Base-by-base conservation (phyloP, 306 rosid genomes). In the Senna tora region DNA sequence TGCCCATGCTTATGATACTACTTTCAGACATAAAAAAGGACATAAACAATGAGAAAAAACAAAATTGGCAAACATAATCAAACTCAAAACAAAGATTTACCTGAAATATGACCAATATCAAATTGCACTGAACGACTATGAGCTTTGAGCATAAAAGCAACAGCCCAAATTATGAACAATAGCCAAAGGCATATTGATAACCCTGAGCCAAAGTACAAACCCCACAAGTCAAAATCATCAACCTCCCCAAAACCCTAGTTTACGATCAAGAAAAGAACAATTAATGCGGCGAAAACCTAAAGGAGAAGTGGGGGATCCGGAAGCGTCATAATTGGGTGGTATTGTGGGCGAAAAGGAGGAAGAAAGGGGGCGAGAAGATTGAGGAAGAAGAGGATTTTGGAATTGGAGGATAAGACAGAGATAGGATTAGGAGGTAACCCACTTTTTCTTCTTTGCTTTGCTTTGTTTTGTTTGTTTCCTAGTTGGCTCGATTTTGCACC, bases 201-300 rank as follows among this genome's bases (percentile, higher is more conserved):
- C 2, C 45, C 25, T 39, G 15, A n/a, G 56, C 25, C 64, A 57
- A 38, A 64, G 55, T 69, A 66, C 47, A 53, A 17, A 63, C 67
- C 42, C 25, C 20, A 8, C 4, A 30, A 28, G 17, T 16, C 5
- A 5, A 46, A 34, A 71, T 36, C 45, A 55, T 72, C 42, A 19
- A 32, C 25, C 56, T 45, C 38, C 52, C 33, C 30, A 63, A 71
- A 75, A 59, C 80, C 83, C 83, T 69, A 65, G 45, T 33, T 15
- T 32, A 30, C 9, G n/a, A 46, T n/a, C 14, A 69, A 36, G 34
- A 12, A 38, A 62, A 5, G 51, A 39, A 38, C 4, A 36, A 52
- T 36, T 17, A 17, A 67, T 5, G 21, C 16, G 43, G 28, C 56
- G 34, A 15, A 19, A 64, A 19, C 30, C 62, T 63, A 6, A 28